phyloP scores from a whole-genome alignment of 2,329 filamentous ascomycete species.

The Aureobasidium melanogenum region DNA sequence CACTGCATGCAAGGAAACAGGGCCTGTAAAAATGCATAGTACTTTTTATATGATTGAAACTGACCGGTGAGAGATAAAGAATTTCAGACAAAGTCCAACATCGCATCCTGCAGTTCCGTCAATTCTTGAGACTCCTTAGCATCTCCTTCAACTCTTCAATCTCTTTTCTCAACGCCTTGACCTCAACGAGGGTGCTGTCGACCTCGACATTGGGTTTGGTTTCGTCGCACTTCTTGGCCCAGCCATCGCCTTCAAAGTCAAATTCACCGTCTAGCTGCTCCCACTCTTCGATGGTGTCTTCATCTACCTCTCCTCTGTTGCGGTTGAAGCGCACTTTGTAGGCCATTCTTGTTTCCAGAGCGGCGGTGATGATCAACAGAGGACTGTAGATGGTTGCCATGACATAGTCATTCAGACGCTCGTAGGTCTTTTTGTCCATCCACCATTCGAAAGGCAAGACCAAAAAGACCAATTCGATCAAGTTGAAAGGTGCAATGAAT shows the following conservation, averaged over 20 bases:
- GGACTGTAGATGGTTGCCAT: conserved; percentile 84
- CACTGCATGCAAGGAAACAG: neutral
- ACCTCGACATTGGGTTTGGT: conserved; percentile 74
- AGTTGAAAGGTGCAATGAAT: conserved; percentile 91
- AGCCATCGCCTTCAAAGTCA: conserved; percentile 76
- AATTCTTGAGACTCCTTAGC: conserved; percentile 22
- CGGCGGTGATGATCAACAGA: conserved; percentile 56
- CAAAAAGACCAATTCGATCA: conserved; percentile 76
- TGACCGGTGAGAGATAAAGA: neutral
- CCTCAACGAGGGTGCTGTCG: conserved; percentile 65
- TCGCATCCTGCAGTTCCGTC: neutral
- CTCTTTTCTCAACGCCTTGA: conserved; percentile 35
- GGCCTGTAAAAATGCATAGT: neutral
- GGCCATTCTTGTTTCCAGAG: conserved; percentile 56
- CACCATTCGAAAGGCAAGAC: conserved; percentile 89
- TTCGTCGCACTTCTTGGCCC: conserved; percentile 69
- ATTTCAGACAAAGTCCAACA: too few relatives aligned
- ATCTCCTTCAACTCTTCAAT: conserved; percentile 37
- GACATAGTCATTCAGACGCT: conserved; percentile 75
- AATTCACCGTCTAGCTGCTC: conserved; percentile 66
- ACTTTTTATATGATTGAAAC: neutral
- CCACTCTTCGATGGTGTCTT: conserved; percentile 87
- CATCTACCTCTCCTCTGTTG: conserved; percentile 73
- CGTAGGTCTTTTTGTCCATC: conserved; percentile 66
- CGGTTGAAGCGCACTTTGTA: conserved; percentile 63